A percentile compares a stretch with the other conserved stretches of the same genome.
These are phyloP conservation scores for Leonotis leonurus DNA, from an alignment of 257 asterid genomes.

Conservation along the genomic window DNA sequence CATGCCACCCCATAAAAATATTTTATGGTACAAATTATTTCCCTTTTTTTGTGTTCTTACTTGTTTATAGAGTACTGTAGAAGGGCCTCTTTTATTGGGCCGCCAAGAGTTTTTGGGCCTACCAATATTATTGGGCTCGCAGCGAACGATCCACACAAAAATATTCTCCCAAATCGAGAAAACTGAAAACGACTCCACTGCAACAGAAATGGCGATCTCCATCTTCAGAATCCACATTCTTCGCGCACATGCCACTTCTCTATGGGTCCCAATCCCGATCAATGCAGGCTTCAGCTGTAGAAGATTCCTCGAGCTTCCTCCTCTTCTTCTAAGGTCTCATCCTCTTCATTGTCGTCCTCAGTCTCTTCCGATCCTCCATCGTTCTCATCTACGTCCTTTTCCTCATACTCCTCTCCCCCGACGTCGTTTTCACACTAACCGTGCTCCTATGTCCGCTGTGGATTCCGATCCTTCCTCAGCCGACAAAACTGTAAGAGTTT, in stretches of 20 bases:
- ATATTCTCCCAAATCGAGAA: conserved; percentile 20
- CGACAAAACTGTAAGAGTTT: conserved; percentile 50
- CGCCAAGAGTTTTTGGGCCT: too few relatives aligned
- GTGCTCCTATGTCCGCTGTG: conserved; percentile 37
- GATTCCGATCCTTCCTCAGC: conserved; percentile 5
- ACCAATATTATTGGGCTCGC: conserved; percentile 25
- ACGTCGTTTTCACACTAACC: conserved; percentile 28
- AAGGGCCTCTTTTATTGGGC: not conserved
- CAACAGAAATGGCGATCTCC: conserved; percentile 24
- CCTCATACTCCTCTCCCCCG: conserved; percentile 37
- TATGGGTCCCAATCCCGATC: conserved; percentile 13
- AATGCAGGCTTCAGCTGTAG: conserved; percentile 22
- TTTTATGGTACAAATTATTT: too few relatives aligned
- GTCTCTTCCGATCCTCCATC: conserved; percentile 29
- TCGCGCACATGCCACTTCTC: conserved; percentile 8
- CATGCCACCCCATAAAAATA: too few relatives aligned
- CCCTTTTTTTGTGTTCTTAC: too few relatives aligned
- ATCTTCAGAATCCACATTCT: conserved; percentile 23
- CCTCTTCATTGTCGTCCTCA: conserved; percentile 23
- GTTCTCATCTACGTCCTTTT: conserved; percentile 23
- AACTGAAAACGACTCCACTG: conserved; percentile 1
- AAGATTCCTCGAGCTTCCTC: conserved; percentile 21
- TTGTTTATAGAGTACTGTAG: too few relatives aligned
- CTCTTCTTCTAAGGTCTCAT: conserved; percentile 23
- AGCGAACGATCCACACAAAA: conserved; percentile 11